A percentile compares a stretch with the other conserved stretches of the same genome.
Conservation (phyloP, 2,329 filamentous ascomycete genomes). For the Trichophyton rubrum region DNA sequence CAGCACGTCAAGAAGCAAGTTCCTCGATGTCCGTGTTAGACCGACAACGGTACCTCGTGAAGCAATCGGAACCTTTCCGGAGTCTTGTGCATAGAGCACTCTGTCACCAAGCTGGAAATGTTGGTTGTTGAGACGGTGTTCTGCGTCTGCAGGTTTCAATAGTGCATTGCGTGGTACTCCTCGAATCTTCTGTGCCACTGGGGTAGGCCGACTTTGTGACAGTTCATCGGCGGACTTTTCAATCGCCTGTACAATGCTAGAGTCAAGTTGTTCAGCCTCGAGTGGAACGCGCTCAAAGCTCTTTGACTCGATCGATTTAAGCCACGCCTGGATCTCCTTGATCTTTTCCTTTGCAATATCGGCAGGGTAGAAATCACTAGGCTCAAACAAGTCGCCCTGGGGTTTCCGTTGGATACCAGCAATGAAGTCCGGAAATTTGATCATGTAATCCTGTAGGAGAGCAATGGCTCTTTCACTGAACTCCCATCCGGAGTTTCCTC, state of each 20-base stretch:
- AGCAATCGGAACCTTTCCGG: conserved; percentile 88
- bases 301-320: conserved; percentile 83
- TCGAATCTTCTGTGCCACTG: conserved; percentile 56
- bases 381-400: conserved; percentile 68
- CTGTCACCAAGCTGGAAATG: conserved; percentile 75
- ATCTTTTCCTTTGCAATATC: conserved; percentile 63
- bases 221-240: conserved; percentile 61
- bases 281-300: conserved; percentile 91
- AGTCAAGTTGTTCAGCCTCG: conserved; percentile 92
- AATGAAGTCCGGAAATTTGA: conserved; percentile 88
- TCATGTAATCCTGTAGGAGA: conserved; percentile 79
- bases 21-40: conserved; percentile 74
- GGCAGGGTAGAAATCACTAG: conserved; percentile 73
- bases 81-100: conserved; percentile 81
- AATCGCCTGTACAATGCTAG: conserved; percentile 69
- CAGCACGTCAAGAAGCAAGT: conserved; percentile 74
- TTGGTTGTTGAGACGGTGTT: conserved; percentile 79
- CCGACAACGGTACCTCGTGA: conserved; percentile 89
- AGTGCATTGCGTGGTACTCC: conserved; percentile 77
- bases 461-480: conserved; percentile 76
- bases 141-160: conserved; percentile 89
- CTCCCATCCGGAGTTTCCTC: conserved; percentile 80
- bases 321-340: conserved; percentile 87
- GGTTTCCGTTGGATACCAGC: conserved; percentile 76
- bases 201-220: conserved; percentile 39